phyloP scores from a whole-genome alignment of 192 early-diverging fungal genomes.

The Rhizophagus sp. region DNA sequence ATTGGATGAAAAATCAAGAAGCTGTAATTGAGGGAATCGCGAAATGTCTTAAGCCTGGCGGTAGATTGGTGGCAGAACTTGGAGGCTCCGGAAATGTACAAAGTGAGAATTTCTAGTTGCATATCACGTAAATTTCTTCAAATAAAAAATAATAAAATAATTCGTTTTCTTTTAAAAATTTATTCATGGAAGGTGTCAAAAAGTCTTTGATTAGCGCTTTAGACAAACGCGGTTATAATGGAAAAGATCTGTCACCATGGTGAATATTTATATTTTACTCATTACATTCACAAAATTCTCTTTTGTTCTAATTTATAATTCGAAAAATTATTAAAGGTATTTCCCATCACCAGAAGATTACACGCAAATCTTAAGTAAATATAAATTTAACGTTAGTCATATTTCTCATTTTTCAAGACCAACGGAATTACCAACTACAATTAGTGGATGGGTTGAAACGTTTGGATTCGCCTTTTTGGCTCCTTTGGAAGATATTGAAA shows the following conservation, averaged over 20 bases:
- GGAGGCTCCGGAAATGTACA: constrained; percentile 52
- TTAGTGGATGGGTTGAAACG: constrained; percentile 65
- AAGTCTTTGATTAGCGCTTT: constrained; percentile 43
- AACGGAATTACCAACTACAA: constrained; percentile 55
- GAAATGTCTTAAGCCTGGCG: constrained; percentile 52
- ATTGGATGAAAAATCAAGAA: constrained; percentile 70
- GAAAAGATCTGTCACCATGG: constrained; percentile 42
- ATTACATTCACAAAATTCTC: background rate
- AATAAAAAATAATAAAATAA: background rate
- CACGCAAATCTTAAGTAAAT: constrained; percentile 44
- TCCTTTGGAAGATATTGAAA: constrained; percentile 38
- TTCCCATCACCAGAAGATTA: constrained; percentile 54
- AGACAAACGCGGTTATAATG: constrained; percentile 45
- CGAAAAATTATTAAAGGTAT: constrained; percentile 35
- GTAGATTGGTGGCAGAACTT: constrained; percentile 61
- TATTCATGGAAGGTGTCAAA: constrained; percentile 29
- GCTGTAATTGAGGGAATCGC: constrained; percentile 60
- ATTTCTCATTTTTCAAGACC: constrained; percentile 55
- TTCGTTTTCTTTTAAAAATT: background rate
- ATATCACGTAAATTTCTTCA: background rate
- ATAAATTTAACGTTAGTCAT: constrained; percentile 49
- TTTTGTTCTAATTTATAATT: background rate
- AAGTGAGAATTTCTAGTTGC: background rate
- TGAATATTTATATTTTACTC: background rate
- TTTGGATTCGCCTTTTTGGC: constrained; percentile 65